Evolutionary conservation across 1,284 basidiomycete species (phyloP).

Genomic region (Ganoderma leucocontextum): DNA sequence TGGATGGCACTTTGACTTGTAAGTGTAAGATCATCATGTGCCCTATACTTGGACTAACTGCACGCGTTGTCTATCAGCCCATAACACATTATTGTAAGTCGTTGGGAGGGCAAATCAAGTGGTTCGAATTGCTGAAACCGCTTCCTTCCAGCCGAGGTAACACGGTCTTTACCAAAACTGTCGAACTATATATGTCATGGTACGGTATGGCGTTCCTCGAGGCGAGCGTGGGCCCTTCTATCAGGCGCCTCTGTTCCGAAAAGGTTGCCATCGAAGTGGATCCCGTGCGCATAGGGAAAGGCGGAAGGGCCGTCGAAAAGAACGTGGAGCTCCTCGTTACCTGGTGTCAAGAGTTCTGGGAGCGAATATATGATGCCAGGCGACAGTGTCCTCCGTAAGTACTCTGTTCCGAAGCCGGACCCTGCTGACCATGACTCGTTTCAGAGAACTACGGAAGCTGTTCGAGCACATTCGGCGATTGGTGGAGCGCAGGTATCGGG

Average conservation of each 20-base stretch:
- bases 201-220: conserved; percentile 82
- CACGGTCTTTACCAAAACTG: conserved; percentile 80
- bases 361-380: conserved; percentile 76
- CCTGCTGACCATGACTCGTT: neutral
- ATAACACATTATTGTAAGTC: conserved; percentile 61
- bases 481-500: conserved; percentile 70
- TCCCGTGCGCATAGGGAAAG: conserved; percentile 67
- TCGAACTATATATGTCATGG: conserved; percentile 80
- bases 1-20: conserved; percentile 59
- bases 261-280: conserved; percentile 83
- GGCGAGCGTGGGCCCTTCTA: conserved; percentile 72
- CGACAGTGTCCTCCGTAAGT: conserved; percentile 79
- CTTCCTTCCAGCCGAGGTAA: conserved; percentile 64
- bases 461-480: conserved; percentile 77
- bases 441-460: conserved; percentile 77
- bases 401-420: neutral
- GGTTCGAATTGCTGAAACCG: neutral
- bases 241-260: conserved; percentile 74
- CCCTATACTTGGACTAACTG: neutral
- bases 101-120: too few relatives aligned
- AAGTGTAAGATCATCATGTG: conserved; percentile 23
- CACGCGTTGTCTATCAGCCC: conserved; percentile 34
- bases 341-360: conserved; percentile 84
- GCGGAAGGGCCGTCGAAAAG: conserved; percentile 66
- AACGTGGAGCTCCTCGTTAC: conserved; percentile 75